Evolutionary conservation across 345 rosid species (phyloP).

Genomic region (Noccaea caerulescens): DNA sequence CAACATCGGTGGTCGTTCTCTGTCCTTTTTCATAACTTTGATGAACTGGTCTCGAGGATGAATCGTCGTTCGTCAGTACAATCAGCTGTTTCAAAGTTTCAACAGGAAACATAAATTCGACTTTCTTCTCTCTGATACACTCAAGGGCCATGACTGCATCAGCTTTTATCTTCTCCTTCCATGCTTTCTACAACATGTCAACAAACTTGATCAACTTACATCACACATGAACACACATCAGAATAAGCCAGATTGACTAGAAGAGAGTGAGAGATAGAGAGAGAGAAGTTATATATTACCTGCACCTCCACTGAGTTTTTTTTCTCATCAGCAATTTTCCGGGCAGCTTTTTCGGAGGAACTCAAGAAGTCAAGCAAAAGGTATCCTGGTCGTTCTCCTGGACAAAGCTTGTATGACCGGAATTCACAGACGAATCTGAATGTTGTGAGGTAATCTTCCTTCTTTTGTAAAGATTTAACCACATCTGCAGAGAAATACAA

Average conservation of each 20-base stretch:
- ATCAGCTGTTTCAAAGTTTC: constrained; percentile 6
- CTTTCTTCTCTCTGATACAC: constrained; percentile 24
- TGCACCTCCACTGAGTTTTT: constrained; percentile 14
- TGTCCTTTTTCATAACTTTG: neutral
- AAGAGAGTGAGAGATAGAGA: neutral
- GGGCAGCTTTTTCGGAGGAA: constrained; percentile 3
- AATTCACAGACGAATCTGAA: constrained; percentile 37
- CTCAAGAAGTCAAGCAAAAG: constrained; percentile 20
- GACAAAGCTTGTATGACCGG: constrained; percentile 2
- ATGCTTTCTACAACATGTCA: constrained; percentile 26
- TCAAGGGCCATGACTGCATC: constrained; percentile 38
- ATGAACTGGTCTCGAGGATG: constrained; percentile 15
- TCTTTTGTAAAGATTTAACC: constrained; percentile 25
- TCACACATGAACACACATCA: constrained; percentile 25
- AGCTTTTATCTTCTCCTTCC: constrained; percentile 29
- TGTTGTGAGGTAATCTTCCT: constrained; percentile 20
- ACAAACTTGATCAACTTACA: constrained; percentile 16
- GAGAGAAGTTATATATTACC: constrained; percentile 24
- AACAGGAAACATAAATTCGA: constrained; percentile 19
- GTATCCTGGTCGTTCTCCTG: constrained; percentile 13
- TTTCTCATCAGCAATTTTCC: constrained; percentile 14
- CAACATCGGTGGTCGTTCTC: neutral
- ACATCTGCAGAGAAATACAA: constrained; percentile 25
- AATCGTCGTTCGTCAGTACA: neutral
- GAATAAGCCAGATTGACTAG: neutral